A percentile compares a stretch with the other conserved stretches of the same genome.
Conservation (phyloP, 805 yeast species). For the Ogataea philodendri region DNA sequence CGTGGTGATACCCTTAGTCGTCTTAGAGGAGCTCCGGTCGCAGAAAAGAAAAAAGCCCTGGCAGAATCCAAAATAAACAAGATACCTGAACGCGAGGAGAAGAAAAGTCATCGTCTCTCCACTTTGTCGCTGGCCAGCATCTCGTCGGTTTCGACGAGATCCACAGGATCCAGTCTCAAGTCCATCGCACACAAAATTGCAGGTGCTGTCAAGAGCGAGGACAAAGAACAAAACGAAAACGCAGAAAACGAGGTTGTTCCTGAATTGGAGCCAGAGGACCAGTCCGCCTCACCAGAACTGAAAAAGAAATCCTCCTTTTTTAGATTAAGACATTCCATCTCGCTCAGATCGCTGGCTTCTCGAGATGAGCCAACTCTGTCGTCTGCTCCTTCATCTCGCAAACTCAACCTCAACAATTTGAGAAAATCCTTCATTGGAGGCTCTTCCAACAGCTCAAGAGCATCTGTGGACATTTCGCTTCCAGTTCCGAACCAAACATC, state of each 20-base stretch:
- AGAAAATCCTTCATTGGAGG: slow-evolving; percentile 25
- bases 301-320: slow-evolving; percentile 26
- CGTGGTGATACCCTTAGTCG: slow-evolving; percentile 15
- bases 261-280: not conserved
- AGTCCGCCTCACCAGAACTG: slow-evolving; percentile 7
- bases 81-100: slow-evolving; percentile 12
- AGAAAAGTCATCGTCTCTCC: slow-evolving; percentile 18
- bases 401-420: slow-evolving; percentile 12
- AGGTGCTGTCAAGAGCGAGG: slow-evolving; percentile 15
- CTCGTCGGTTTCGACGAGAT: slow-evolving; percentile 24
- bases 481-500: slow-evolving; percentile 59
- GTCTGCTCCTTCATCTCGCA: slow-evolving; percentile 11
- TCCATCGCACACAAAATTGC: slow-evolving; percentile 25
- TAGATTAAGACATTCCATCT: slow-evolving; percentile 31
- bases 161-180: slow-evolving; percentile 24
- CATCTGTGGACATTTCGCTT: slow-evolving; percentile 45
- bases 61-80: slow-evolving; percentile 10
- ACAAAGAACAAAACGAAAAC: slow-evolving; percentile 3
- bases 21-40: slow-evolving; percentile 8
- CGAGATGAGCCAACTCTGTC: slow-evolving; percentile 20
- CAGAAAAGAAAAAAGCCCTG: slow-evolving; percentile 6
- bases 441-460: slow-evolving; percentile 8
- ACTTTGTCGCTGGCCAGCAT: slow-evolving; percentile 16
- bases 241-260: not conserved
- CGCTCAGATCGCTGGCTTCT: slow-evolving; percentile 29